phyloP scores from a whole-genome alignment of 108 stramenopile species.

The Pseudonitzschia multiseries region DNA sequence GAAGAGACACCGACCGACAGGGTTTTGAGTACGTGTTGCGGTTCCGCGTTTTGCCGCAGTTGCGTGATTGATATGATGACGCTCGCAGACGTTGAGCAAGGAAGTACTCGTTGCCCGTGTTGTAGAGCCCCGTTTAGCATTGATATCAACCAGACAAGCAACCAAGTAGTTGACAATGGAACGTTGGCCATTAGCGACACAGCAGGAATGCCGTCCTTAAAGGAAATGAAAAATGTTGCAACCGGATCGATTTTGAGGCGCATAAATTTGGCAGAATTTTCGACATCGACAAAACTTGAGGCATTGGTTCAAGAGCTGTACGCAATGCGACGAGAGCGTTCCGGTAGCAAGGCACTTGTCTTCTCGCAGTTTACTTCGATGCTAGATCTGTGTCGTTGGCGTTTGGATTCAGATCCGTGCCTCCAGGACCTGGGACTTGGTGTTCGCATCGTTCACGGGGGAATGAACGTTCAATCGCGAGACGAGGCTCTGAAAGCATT shows the following conservation, averaged over 20 bases:
- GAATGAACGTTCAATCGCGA: slow-evolving; percentile 90
- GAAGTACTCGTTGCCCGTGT: slow-evolving; percentile 62
- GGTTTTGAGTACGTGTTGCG: slow-evolving; percentile 78
- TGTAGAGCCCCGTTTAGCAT: slow-evolving; percentile 79
- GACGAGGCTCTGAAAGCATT: slow-evolving; percentile 85
- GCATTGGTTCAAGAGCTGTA: slow-evolving; percentile 93
- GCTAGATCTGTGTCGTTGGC: slow-evolving; percentile 94
- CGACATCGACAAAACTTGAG: slow-evolving; percentile 95
- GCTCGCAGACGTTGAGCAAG: slow-evolving; percentile 32
- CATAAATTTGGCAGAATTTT: slow-evolving; percentile 93
- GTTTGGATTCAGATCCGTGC: slow-evolving; percentile 86
- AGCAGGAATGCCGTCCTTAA: slow-evolving; percentile 65
- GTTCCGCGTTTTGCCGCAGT: slow-evolving; percentile 70
- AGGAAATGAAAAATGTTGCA: slow-evolving; percentile 71
- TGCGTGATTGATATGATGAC: slow-evolving; percentile 85
- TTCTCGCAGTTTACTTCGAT: slow-evolving; percentile 98
- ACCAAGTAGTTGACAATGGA: slow-evolving; percentile 61
- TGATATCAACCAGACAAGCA: slow-evolving; percentile 68
- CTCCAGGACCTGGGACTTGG: slow-evolving; percentile 75
- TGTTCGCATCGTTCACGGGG: slow-evolving; percentile 84
- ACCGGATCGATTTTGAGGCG: slow-evolving; percentile 87
- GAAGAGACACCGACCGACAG: slow-evolving; percentile 77
- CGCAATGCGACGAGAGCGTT: slow-evolving; percentile 81
- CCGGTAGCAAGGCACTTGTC: slow-evolving; percentile 95
- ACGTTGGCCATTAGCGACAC: slow-evolving; percentile 29